These are phyloP conservation scores for Chlorella vulgaris DNA, from an alignment of 139 green algal species.

Conservation along the genomic window DNA sequence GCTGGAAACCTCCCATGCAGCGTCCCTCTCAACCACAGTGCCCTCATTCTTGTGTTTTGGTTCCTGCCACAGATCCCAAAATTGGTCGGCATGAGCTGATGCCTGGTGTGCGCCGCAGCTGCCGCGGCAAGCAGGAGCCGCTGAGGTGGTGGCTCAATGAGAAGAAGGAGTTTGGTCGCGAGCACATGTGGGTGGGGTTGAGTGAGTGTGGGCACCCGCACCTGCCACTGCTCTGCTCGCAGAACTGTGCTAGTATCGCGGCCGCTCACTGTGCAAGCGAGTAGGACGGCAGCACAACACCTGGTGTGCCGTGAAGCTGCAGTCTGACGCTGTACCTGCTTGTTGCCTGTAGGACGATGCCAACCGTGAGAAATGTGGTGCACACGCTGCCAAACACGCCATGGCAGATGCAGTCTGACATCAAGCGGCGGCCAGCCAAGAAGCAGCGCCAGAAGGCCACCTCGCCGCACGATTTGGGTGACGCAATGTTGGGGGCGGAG, in stretches of 20 bases:
- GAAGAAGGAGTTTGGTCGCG: slow-evolving; percentile 36
- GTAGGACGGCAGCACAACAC: no score
- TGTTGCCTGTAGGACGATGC: slow-evolving; percentile 54
- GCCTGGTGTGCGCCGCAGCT: slow-evolving; percentile 39
- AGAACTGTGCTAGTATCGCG: neutral
- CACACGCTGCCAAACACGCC: slow-evolving; percentile 40
- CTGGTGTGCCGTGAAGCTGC: no score
- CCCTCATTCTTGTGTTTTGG: neutral
- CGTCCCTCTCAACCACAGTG: no score
- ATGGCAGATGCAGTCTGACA: slow-evolving; percentile 43
- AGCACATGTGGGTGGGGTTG: slow-evolving; percentile 30
- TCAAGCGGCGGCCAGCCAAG: slow-evolving; percentile 15
- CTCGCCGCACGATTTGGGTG: slow-evolving; percentile 13
- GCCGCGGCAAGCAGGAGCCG: slow-evolving; percentile 15
- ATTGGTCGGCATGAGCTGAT: slow-evolving; percentile 38
- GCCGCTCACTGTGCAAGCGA: neutral
- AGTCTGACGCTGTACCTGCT: no score
- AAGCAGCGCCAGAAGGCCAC: slow-evolving; percentile 15
- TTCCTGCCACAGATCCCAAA: neutral
- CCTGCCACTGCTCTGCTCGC: neutral
- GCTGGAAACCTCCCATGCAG: no score
- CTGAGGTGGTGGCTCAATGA: slow-evolving; percentile 53
- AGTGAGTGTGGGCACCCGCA: no score
- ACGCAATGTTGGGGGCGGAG: slow-evolving; percentile 10
- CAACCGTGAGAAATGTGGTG: slow-evolving; percentile 34